Conservation (phyloP, 2,329 filamentous ascomycete species). For the Diaporthe amygdali region DNA sequence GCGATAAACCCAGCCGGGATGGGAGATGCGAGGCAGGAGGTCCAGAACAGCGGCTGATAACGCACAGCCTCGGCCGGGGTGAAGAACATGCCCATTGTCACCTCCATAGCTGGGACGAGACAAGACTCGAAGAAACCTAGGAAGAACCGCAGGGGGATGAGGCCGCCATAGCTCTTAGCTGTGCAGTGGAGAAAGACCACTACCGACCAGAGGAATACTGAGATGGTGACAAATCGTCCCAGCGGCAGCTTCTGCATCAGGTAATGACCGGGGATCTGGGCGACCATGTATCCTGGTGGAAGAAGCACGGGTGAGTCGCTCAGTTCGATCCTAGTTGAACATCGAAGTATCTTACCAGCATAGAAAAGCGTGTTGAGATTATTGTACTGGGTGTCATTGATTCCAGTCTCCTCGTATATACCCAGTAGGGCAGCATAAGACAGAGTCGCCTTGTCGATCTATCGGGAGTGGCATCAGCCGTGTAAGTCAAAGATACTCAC, state of each 20-base stretch:
- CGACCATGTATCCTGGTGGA: conserved; percentile 39
- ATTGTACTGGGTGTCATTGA: conserved; percentile 43
- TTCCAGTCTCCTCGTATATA: conserved; percentile 45
- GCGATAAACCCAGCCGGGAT: conserved; percentile 44
- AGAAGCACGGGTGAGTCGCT: not conserved
- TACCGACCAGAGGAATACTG: conserved; percentile 41
- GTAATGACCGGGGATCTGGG: conserved; percentile 44
- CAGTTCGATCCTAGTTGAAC: no score
- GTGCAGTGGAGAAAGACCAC: conserved; percentile 45
- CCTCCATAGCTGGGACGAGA: conserved; percentile 45
- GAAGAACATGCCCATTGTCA: conserved; percentile 47
- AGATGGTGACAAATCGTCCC: conserved; percentile 39
- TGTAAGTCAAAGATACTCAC: not conserved
- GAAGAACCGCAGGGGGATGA: conserved; percentile 41
- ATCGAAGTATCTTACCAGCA: conserved; percentile 36
- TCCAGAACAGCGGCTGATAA: conserved; percentile 41
- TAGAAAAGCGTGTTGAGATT: conserved; percentile 48
- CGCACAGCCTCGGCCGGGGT: conserved; percentile 39
- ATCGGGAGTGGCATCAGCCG: not conserved
- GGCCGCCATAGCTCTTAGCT: conserved; percentile 39
- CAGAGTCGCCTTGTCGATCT: conserved; percentile 47
- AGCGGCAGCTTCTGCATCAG: conserved; percentile 45
- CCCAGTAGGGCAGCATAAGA: conserved; percentile 46
- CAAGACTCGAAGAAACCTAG: conserved; percentile 42
- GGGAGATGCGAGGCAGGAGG: conserved; percentile 38